A percentile compares a stretch with the other conserved stretches of the same genome.
These are phyloP conservation scores for Plasmodium knowlesi DNA, from an alignment of 169 alveolate genomes.

Conservation along the genomic window DNA sequence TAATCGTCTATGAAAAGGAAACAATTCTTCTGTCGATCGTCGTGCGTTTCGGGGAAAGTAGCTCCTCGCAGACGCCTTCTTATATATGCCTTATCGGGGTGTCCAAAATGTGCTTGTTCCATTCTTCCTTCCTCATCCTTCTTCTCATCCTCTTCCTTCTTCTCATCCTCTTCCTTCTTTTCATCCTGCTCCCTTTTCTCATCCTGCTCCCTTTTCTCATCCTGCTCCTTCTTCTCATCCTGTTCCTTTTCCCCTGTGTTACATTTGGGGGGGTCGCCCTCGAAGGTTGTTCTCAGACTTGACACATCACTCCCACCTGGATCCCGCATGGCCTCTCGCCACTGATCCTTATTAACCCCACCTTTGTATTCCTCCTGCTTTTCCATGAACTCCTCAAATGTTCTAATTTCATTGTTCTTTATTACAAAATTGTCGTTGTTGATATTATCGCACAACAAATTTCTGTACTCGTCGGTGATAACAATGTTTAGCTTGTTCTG, in stretches of 20 bases:
- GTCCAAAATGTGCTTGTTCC: not conserved
- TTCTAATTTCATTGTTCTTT: conserved; percentile 49
- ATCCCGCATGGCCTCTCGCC: conserved; percentile 14
- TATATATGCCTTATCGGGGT: not conserved
- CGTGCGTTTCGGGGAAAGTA: conserved; percentile 73
- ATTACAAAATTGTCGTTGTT: conserved; percentile 66
- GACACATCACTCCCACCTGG: not conserved
- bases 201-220: not conserved
- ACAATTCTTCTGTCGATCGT: conserved; percentile 73
- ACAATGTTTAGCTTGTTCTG: conserved; percentile 17
- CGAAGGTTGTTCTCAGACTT: not conserved
- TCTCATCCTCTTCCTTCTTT: not conserved
- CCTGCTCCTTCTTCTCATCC: not conserved
- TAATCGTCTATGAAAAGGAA: conserved; percentile 73
- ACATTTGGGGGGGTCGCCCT: not conserved
- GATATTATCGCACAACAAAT: conserved; percentile 35
- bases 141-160: not conserved
- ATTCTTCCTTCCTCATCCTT: conserved; percentile 10
- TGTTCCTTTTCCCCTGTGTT: not conserved
- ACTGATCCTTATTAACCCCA: not conserved
- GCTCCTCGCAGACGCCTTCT: conserved; percentile 41
- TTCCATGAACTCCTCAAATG: conserved; percentile 35
- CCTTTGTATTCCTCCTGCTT: not conserved
- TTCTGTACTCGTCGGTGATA: conserved; percentile 26
- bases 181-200: not conserved